Conservation (phyloP, 305 asterid species). For the Lippia alba region DNA sequence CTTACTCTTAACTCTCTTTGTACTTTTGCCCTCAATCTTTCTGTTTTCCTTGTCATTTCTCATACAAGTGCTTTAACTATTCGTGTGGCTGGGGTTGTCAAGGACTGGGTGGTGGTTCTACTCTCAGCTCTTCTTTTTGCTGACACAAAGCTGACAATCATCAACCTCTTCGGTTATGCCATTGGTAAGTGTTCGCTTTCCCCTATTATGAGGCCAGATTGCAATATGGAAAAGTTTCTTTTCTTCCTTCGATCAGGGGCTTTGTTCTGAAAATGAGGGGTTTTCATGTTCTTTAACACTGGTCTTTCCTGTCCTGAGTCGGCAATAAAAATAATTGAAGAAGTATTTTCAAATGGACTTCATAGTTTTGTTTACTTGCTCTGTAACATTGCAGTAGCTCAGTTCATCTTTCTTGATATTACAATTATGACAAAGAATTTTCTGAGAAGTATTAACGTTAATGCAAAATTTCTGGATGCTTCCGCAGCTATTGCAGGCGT, state of each 20-base stretch:
- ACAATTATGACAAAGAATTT: neutral
- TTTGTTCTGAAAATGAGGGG: neutral
- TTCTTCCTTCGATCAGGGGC: conserved; percentile 5
- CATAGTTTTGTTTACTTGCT: neutral
- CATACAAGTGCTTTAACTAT: conserved; percentile 96
- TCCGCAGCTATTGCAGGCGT: conserved; percentile 93
- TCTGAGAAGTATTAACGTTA: neutral
- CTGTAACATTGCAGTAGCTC: neutral
- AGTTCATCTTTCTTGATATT: neutral
- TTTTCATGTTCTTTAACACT: neutral
- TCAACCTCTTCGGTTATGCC: conserved; percentile 86
- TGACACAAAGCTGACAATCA: conserved; percentile 76
- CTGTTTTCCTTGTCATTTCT: conserved; percentile 90
- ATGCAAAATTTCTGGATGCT: conserved; percentile 24
- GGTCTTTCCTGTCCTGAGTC: neutral
- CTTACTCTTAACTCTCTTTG: conserved; percentile 80
- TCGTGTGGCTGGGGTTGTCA: conserved; percentile 96
- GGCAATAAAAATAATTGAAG: neutral
- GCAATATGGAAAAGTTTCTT: neutral
- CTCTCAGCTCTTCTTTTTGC: conserved; percentile 88
- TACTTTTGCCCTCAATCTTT: conserved; percentile 90
- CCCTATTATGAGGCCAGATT: neutral
- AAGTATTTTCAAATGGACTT: neutral
- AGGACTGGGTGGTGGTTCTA: conserved; percentile 97
- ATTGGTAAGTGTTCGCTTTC: conserved; percentile 59